A percentile compares a stretch with the other conserved stretches of the same genome.
Conservation (phyloP, 1,139 yeast species). For the Scheffersomyces insectosa region DNA sequence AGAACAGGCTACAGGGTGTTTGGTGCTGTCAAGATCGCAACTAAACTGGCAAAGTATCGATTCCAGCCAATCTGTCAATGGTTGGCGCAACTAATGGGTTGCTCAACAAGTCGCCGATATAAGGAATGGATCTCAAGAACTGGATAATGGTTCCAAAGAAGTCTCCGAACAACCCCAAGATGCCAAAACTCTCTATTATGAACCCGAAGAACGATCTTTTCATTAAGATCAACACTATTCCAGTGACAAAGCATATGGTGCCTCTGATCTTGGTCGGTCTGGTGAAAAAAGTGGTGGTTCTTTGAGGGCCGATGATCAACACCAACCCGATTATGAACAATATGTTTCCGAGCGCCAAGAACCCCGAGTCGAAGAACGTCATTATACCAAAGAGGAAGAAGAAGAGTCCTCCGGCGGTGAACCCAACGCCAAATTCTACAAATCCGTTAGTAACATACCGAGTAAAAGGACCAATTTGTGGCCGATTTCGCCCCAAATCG, state of each 20-base stretch:
- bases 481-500: background rate
- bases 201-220: slow-evolving; percentile 86
- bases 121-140: slow-evolving; percentile 82
- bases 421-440: slow-evolving; percentile 87
- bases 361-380: slow-evolving; percentile 85
- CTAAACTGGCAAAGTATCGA: slow-evolving; percentile 45
- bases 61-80: slow-evolving; percentile 48
- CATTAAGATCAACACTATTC: slow-evolving; percentile 71
- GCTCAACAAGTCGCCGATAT: slow-evolving; percentile 82
- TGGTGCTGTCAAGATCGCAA: background rate
- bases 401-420: slow-evolving; percentile 82
- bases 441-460: slow-evolving; percentile 19
- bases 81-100: slow-evolving; percentile 83
- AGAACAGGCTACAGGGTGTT: too few relatives aligned
- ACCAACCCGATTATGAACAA: slow-evolving; percentile 80
- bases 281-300: slow-evolving; percentile 80
- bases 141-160: slow-evolving; percentile 89
- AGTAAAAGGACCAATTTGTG: background rate
- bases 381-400: slow-evolving; percentile 81
- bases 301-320: slow-evolving; percentile 83
- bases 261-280: slow-evolving; percentile 89
- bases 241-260: slow-evolving; percentile 71
- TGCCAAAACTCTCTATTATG: slow-evolving; percentile 81
- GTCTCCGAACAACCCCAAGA: slow-evolving; percentile 86
- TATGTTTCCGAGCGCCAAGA: slow-evolving; percentile 85